Base-by-base conservation (phyloP, 2,329 filamentous ascomycete genomes). In the Zopfia rhizophila region DNA sequence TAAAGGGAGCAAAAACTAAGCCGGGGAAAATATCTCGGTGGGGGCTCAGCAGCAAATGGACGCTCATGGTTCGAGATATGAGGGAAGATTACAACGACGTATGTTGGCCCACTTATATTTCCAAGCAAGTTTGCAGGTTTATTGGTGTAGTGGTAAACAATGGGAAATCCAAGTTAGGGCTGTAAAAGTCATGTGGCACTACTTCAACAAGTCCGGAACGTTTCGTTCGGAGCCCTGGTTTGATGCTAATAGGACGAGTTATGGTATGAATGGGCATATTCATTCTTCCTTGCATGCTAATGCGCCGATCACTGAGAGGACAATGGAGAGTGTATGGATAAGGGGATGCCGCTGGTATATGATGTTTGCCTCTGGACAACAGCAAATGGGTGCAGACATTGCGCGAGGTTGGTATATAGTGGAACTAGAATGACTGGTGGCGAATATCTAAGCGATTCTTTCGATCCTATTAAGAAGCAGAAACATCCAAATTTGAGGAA, bases 191-290 rank as follows among this genome's bases (percentile, higher is more conserved):
- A 43, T 43, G 39, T n/a, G 39, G 39, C 29, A 19, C n/a, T 43
- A 43, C 30, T 35, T 43, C 30, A 43, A 43, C 29, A 43, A 43
- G 17, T 5, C 78, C 39, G 81, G 84, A 52, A 79, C 75, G 7
- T 84, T 83, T 53, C 76, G 82, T 40, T 58, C 68, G n/a, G 82
- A 83, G 53, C 62, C 75, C 19, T 82, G 79, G 79, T 82, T 82
- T 60, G 56, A 80, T 16, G 74, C 74, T 4, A 68, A 75, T 36
- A 57, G 70, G 7, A 66, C 68, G 3, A 68, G 66, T 11, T 81
- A 84, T 48, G 44, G 44, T 13, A 41, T 3, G 11, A 58, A 70
- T 11, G 81, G 81, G 1, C 76, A 74, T 11, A 67, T 84, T 3
- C 73, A 81, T 43, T 78, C 73, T 7, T 79, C 81, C 48, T 80